Conservation (phyloP, 495 filamentous ascomycete genomes). For the Penicillium antarcticum region DNA sequence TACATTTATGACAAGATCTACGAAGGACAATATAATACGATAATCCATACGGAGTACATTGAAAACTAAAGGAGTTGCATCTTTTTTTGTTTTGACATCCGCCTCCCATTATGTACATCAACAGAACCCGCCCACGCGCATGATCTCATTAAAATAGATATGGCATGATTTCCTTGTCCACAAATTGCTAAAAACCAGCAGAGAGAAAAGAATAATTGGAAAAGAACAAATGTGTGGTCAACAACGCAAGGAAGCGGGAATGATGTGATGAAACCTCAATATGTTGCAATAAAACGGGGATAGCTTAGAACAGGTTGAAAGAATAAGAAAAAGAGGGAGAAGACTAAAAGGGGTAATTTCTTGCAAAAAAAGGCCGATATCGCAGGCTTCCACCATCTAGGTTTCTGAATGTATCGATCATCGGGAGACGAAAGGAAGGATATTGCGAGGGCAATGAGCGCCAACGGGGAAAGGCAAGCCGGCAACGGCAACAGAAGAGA, state of each 20-base stretch:
- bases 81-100: conserved; percentile 11
- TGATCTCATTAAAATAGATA: conserved; percentile 28
- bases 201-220: conserved; percentile 7
- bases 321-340: conserved; percentile 1
- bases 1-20: too few species aligned
- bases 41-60: not conserved
- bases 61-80: conserved; percentile 8
- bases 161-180: conserved; percentile 22
- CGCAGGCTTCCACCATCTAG: conserved; percentile 25
- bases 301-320: conserved; percentile 3
- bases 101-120: conserved; percentile 39
- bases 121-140: conserved; percentile 27
- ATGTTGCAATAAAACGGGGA: conserved; percentile 7
- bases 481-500: conserved; percentile 20
- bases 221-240: conserved; percentile 5
- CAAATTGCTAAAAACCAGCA: conserved; percentile 10
- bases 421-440: conserved; percentile 17
- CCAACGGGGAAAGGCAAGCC: conserved; percentile 14
- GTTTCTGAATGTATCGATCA: conserved; percentile 17
- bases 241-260: conserved; percentile 13
- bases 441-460: conserved; percentile 11
- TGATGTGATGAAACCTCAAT: conserved; percentile 5
- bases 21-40: conserved; percentile 3
- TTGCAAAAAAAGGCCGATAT: conserved; percentile 17
- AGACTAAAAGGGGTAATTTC: conserved; percentile 22